Conservation (phyloP, 306 rosid species). For the Rubus parviflorus region DNA sequence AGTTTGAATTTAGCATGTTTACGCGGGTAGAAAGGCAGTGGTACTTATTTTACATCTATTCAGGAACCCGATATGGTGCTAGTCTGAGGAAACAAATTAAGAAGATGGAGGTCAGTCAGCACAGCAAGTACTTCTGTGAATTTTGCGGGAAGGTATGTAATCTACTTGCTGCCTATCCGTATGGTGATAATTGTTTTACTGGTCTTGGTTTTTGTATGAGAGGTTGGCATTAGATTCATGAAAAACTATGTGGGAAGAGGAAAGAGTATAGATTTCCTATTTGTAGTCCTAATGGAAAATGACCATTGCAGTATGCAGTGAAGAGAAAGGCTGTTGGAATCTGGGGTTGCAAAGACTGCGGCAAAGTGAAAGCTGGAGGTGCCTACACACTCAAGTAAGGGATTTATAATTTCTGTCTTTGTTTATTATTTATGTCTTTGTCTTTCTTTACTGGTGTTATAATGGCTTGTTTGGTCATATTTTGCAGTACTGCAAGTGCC, state of each 20-base stretch:
- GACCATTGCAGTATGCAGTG: constrained; percentile 54
- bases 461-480: neutral
- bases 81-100: constrained; percentile 87
- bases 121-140: constrained; percentile 74
- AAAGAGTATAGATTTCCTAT: neutral
- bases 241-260: neutral
- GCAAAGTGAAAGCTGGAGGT: constrained; percentile 85
- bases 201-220: neutral
- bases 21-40: neutral
- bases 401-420: neutral
- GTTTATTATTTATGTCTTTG: neutral
- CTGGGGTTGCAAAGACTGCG: constrained; percentile 90
- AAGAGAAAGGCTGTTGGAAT: constrained; percentile 82
- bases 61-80: constrained; percentile 90
- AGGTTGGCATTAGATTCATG: neutral
- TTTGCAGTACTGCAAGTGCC: constrained; percentile 71
- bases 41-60: constrained; percentile 9
- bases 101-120: constrained; percentile 90
- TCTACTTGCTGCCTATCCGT: neutral
- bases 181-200: neutral
- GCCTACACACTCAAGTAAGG: constrained; percentile 80
- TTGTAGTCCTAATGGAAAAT: neutral
- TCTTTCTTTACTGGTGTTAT: neutral
- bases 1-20: neutral
- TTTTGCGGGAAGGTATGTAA: constrained; percentile 75